Evolutionary conservation across 2,329 filamentous ascomycete species (phyloP).

Genomic region (Orbilia brochopaga): DNA sequence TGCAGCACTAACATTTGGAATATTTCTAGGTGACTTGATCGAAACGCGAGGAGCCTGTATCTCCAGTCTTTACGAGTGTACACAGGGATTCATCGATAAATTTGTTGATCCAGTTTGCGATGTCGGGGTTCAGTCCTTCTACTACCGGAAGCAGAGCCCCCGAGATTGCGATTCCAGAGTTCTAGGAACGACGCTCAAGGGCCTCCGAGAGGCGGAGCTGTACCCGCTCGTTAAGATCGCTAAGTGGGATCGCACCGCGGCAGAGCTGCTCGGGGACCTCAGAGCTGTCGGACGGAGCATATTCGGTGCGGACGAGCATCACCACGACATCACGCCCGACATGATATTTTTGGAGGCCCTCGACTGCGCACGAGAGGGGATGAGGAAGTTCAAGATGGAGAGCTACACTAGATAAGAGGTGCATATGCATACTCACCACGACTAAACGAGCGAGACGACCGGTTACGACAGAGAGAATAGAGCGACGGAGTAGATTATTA

Average conservation of each 20-base stretch:
- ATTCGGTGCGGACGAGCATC: constrained; percentile 48
- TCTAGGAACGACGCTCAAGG: constrained; percentile 45
- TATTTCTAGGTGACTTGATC: constrained; percentile 30
- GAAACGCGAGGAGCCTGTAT: constrained; percentile 39
- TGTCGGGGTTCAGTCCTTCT: constrained; percentile 46
- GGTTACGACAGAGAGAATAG: constrained; percentile 23
- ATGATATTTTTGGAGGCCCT: constrained; percentile 39
- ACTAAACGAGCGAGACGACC: constrained; percentile 1
- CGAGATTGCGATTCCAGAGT: constrained; percentile 48
- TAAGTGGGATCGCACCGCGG: constrained; percentile 41
- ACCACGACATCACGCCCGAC: constrained; percentile 42
- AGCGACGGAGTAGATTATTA: constrained; percentile 8
- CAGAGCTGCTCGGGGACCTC: constrained; percentile 32
- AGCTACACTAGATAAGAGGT: constrained; percentile 29
- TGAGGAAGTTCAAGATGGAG: constrained; percentile 48
- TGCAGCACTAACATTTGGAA: constrained; percentile 4
- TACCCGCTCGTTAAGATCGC: constrained; percentile 46
- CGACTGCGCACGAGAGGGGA: constrained; percentile 28
- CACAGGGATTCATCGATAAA: constrained; percentile 48
- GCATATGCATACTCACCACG: background rate
- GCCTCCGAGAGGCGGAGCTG: constrained; percentile 42
- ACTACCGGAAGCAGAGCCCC: constrained; percentile 49
- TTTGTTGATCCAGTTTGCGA: constrained; percentile 47
- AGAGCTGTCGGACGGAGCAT: constrained; percentile 37
- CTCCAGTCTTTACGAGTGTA: constrained; percentile 41